Evolutionary conservation across 1,284 basidiomycete genomes (phyloP).

Genomic region (Boletus semigastroideus): DNA sequence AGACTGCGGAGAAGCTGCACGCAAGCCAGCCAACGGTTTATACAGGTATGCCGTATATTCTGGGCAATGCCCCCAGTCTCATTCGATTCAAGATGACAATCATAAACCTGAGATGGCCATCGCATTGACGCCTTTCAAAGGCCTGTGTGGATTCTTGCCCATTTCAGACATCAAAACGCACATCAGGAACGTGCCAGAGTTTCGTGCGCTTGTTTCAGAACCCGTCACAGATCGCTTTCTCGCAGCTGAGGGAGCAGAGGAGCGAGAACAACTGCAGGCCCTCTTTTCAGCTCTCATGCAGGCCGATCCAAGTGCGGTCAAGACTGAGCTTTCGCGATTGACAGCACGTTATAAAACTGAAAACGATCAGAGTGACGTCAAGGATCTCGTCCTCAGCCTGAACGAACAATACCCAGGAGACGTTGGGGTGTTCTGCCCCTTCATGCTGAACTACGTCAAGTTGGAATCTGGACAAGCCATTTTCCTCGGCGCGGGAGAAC

Average conservation of each 20-base stretch:
- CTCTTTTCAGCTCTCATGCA: constrained; percentile 88
- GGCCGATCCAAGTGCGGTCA: constrained; percentile 53
- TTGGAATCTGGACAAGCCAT: constrained; percentile 87
- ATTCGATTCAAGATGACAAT: constrained; percentile 62
- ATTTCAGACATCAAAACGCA: constrained; percentile 68
- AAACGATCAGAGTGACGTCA: constrained; percentile 46
- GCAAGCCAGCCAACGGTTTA: constrained; percentile 80
- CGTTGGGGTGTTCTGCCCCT: constrained; percentile 93
- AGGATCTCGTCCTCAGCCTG: constrained; percentile 71
- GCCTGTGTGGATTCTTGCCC: constrained; percentile 90
- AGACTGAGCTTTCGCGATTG: constrained; percentile 57
- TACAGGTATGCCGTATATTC: constrained; percentile 61
- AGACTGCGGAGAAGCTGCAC: constrained; percentile 79
- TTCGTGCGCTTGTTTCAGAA: constrained; percentile 69
- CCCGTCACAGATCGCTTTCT: constrained; percentile 50
- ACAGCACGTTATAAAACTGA: constrained; percentile 60
- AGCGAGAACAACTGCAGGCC: constrained; percentile 45
- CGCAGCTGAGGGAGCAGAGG: constrained; percentile 45
- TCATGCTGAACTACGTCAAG: constrained; percentile 85
- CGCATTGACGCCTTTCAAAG: constrained; percentile 88
- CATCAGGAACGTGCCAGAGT: constrained; percentile 75
- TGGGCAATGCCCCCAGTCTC: constrained; percentile 1
- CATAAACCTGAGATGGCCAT: constrained; percentile 99
- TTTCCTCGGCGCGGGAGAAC: constrained; percentile 94
- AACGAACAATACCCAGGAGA: constrained; percentile 88